Evolutionary conservation across 1,284 basidiomycete species (phyloP).

Genomic region (Apiotrichum gamsii): DNA sequence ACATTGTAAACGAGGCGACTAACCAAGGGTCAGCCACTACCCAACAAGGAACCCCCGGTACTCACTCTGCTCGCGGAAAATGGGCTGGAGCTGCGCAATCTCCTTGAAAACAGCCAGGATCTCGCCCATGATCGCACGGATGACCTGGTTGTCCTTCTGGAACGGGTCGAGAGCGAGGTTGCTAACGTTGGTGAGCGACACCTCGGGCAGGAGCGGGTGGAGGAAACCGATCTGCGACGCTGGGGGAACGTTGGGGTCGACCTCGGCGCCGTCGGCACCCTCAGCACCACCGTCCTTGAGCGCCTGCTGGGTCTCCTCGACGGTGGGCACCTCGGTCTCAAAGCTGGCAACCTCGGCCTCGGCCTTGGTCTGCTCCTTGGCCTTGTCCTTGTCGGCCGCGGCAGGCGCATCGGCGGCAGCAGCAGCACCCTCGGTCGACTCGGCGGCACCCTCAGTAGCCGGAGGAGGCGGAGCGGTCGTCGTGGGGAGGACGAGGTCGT

Average conservation of each 20-base stretch:
- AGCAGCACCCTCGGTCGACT: not conserved
- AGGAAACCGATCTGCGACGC: conserved; percentile 61
- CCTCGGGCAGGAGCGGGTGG: conserved; percentile 63
- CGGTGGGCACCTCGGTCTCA: conserved; percentile 50
- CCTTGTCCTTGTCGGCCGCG: conserved; percentile 16
- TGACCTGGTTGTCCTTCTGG: conserved; percentile 88
- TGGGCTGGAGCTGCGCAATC: conserved; percentile 91
- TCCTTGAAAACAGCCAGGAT: conserved; percentile 98
- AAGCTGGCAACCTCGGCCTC: conserved; percentile 55
- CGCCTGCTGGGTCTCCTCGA: conserved; percentile 51
- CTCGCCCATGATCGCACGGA: conserved; percentile 92
- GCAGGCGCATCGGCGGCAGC: not conserved
- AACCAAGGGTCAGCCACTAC: not conserved
- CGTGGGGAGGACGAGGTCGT: conserved; percentile 58
- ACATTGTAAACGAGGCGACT: conserved; percentile 73
- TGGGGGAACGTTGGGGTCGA: conserved; percentile 1
- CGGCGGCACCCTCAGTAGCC: not conserved
- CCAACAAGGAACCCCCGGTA: not conserved
- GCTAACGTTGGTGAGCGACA: conserved; percentile 86
- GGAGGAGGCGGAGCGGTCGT: conserved; percentile 6
- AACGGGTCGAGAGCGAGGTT: conserved; percentile 77
- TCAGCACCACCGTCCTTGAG: conserved; percentile 37
- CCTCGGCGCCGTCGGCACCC: conserved; percentile 1
- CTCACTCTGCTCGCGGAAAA: conserved; percentile 88
- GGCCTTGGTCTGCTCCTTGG: conserved; percentile 20